Evolutionary conservation across 441 rosid species (phyloP).

Genomic region (Corymbia calophylla): DNA sequence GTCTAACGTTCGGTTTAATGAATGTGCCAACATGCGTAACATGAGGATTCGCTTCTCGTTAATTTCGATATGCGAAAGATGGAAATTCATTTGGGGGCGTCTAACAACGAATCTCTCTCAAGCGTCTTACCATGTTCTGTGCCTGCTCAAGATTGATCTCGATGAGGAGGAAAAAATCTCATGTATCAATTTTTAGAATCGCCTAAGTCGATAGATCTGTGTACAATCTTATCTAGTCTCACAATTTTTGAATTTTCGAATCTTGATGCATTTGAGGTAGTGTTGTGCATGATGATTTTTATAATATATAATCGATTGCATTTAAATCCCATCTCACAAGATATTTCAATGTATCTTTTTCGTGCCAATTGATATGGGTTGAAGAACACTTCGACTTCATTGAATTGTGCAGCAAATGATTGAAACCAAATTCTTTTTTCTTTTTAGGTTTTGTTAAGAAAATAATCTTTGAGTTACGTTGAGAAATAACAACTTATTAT

Average conservation of each 20-base stretch:
- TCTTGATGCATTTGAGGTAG: not conserved
- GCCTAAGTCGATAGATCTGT: not conserved
- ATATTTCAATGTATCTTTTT: not conserved
- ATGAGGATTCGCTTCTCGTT: not conserved
- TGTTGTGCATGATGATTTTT: fast-evolving
- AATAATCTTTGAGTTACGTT: no score
- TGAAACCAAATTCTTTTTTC: no score
- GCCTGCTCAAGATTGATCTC: not conserved
- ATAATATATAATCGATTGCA: not conserved
- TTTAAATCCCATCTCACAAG: not conserved
- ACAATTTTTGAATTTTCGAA: not conserved
- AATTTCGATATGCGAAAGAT: not conserved
- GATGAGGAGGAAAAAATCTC: no score
- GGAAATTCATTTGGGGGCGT: not conserved
- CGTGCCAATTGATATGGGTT: not conserved
- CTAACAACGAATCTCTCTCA: not conserved
- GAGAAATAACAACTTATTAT: no score
- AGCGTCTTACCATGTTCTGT: fast-evolving
- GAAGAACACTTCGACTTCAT: not conserved
- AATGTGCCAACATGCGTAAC: not conserved
- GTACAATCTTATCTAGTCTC: fast-evolving
- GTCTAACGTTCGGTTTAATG: not conserved
- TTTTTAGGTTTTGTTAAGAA: no score
- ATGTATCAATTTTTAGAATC: no score
- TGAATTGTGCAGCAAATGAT: not conserved